phyloP scores from a whole-genome alignment of 495 filamentous ascomycete species.

The Thozetella sp. region DNA sequence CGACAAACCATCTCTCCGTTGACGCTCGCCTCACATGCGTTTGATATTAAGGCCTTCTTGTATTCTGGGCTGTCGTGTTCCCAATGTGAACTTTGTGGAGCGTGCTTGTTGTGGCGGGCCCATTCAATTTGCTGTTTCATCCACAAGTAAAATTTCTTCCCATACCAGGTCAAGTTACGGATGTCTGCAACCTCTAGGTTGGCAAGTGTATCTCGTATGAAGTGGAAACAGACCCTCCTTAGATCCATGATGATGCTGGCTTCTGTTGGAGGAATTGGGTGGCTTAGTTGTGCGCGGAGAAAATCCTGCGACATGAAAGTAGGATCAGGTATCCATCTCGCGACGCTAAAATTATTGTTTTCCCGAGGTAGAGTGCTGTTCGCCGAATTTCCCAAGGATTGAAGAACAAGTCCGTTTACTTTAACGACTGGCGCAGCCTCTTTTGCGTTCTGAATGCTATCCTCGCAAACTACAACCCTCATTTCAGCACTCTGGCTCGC shows the following conservation, averaged over 20 bases:
- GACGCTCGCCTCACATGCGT: background rate
- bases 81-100: conserved; percentile 20
- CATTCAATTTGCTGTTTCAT: conserved; percentile 25
- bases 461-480: conserved; percentile 10
- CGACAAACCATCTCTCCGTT: background rate
- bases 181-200: conserved; percentile 17
- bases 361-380: conserved; percentile 7
- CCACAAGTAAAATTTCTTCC: conserved; percentile 33
- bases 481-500: conserved; percentile 21
- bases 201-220: conserved; percentile 22
- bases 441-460: background rate
- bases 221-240: conserved; percentile 23
- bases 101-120: conserved; percentile 19
- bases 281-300: conserved; percentile 17
- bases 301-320: conserved; percentile 17
- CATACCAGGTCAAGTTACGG: conserved; percentile 16
- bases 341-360: conserved; percentile 19
- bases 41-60: background rate
- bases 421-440: conserved; percentile 9
- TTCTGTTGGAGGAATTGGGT: conserved; percentile 16
- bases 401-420: conserved; percentile 20
- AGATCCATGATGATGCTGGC: conserved; percentile 22
- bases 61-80: background rate
- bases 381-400: conserved; percentile 20
- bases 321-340: conserved; percentile 26